A percentile compares a stretch with the other conserved stretches of the same genome.
Conservation (phyloP, 2,329 filamentous ascomycete genomes). For the Neofusicoccum sp. region DNA sequence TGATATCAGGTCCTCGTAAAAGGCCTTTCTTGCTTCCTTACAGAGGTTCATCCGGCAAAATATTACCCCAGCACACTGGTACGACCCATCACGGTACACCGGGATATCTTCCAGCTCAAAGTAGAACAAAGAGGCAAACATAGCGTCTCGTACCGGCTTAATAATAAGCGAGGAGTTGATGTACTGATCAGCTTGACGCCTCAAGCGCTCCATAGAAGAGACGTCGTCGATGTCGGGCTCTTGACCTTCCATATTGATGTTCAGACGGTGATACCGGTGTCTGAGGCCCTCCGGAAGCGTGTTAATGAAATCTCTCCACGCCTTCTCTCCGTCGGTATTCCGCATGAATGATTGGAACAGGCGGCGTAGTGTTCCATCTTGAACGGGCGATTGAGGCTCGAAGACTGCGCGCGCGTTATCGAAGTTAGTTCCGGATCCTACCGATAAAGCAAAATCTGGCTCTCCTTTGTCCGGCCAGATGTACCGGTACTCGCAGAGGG, state of each 20-base stretch:
- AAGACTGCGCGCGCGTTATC: slow-evolving; percentile 17
- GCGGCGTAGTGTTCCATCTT: slow-evolving; percentile 27
- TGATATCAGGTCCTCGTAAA: slow-evolving; percentile 19
- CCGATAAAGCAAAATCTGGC: slow-evolving; percentile 30
- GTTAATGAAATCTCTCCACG: slow-evolving; percentile 28
- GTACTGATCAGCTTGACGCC: slow-evolving; percentile 19
- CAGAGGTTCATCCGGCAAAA: slow-evolving; percentile 23
- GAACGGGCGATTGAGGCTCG: slow-evolving; percentile 29
- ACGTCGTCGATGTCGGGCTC: slow-evolving; percentile 29
- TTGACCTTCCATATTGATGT: slow-evolving; percentile 24
- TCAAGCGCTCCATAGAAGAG: slow-evolving; percentile 23
- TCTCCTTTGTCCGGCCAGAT: slow-evolving; percentile 30
- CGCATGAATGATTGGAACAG: slow-evolving; percentile 28
- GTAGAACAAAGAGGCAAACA: slow-evolving; percentile 28
- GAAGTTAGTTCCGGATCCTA: slow-evolving; percentile 30
- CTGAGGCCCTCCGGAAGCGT: slow-evolving; percentile 22
- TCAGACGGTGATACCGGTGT: slow-evolving; percentile 29
- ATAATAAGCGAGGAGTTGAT: slow-evolving; percentile 17
- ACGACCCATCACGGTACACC: slow-evolving; percentile 7
- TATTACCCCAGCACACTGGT: slow-evolving; percentile 24
- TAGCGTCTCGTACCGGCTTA: slow-evolving; percentile 23
- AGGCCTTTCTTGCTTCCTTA: slow-evolving; percentile 17
- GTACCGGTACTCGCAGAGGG: slow-evolving; percentile 27
- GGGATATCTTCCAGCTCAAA: slow-evolving; percentile 26
- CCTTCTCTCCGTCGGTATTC: slow-evolving; percentile 29